Base-by-base conservation (phyloP, 179 eudicot species). In the Drosera spatulata region DNA sequence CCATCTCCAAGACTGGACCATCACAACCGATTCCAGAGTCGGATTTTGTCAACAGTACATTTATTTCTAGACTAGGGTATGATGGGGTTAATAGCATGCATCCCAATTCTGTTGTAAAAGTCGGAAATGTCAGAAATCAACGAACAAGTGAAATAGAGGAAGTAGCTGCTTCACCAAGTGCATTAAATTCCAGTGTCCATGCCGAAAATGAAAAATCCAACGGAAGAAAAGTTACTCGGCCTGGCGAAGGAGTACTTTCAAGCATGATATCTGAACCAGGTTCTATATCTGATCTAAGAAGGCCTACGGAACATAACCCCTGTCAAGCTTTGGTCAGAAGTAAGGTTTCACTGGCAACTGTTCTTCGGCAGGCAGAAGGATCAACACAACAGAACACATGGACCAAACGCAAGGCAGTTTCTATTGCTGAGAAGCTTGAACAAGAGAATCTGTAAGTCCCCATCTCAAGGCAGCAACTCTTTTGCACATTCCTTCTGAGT, bases 361-460 rank as follows among this genome's bases (percentile, higher is more conserved):
- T 86, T 43, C 80, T 88, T 73, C 95, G 88, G 80, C 96, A 88
- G 53, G 80, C 87, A 39, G 91, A 88, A 71, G 82, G 97, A 70
- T 69, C 77, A 62, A 11, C 77, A 22, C 84, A 79, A 37, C 79
- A 71, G 63, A 67, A 69, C 79, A 81, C 85, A 62, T 91, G 96
- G 98, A 82, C 95, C 33, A 81, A 77, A 69, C 80, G 82, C 71
- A 85, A 84, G 75, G 96, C 91, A 15, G 79, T 82, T 55, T 83
- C 98, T 41, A 88, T 88, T 71, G 96, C 96, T 71, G 96, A 91
- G 65, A 85, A 88, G 75, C 91, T 91, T 42, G 96, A 88, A 73
- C 95, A 91, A 81, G 91, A 91, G 60, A 91, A 91, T 71, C 72
- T 91, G 96, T 91, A 84, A 7, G 98, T 76, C 33, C 33, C 33